A percentile compares a stretch with the other conserved stretches of the same genome.
Conservation (phyloP, 2,329 filamentous ascomycete species). For the Aschersonia sp. region DNA sequence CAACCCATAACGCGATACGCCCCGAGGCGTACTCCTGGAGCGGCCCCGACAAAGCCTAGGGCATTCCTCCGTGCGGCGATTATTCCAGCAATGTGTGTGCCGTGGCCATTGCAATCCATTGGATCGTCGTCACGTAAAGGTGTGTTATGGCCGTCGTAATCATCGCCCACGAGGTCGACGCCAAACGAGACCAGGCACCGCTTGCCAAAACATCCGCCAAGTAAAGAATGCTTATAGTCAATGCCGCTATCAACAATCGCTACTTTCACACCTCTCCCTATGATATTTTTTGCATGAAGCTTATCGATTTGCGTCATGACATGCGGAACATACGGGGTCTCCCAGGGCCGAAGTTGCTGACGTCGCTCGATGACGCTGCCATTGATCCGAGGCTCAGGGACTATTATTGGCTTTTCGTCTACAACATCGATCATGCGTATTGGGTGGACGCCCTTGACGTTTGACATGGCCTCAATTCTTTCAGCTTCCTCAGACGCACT, state of each 20-base stretch:
- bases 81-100: constrained; percentile 10
- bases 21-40: constrained; percentile 1
- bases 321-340: neutral
- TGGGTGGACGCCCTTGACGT: neutral
- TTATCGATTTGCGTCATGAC: neutral
- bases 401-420: neutral
- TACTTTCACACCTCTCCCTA: constrained; percentile 5
- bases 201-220: constrained; percentile 43
- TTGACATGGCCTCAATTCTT: neutral
- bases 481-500: neutral
- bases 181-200: constrained; percentile 22
- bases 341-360: neutral
- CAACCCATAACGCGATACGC: constrained; percentile 4
- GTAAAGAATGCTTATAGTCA: constrained; percentile 43
- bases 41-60: constrained; percentile 2
- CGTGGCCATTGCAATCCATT: constrained; percentile 8
- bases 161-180: constrained; percentile 13
- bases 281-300: constrained; percentile 4
- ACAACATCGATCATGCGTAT: neutral
- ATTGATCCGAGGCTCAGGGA: neutral
- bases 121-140: constrained; percentile 9
- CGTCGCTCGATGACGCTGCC: neutral
- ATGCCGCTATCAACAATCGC: constrained; percentile 15
- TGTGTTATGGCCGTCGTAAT: constrained; percentile 2
- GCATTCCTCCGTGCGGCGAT: constrained; percentile 9